Conservation (phyloP, 2,329 filamentous ascomycete genomes). For the Didymella keratinophila region DNA sequence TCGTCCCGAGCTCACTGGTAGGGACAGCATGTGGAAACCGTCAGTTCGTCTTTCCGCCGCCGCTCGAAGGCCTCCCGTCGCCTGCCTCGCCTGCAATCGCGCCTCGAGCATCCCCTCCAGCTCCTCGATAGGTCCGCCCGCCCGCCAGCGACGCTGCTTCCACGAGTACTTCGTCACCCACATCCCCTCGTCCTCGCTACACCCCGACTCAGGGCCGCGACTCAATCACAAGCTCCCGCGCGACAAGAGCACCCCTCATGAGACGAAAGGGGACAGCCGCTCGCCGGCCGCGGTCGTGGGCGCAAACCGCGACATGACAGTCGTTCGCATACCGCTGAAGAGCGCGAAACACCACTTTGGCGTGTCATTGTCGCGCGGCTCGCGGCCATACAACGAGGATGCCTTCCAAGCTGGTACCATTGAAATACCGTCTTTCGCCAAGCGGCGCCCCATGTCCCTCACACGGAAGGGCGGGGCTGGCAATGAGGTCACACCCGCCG, state of each 20-base stretch:
- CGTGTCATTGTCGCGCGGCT: conserved; percentile 78
- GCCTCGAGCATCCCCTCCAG: conserved; percentile 8
- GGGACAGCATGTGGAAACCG: conserved; percentile 51
- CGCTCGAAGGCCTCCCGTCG: conserved; percentile 33
- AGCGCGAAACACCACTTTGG: conserved; percentile 98
- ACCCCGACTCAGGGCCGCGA: conserved; percentile 78
- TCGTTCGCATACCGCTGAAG: conserved; percentile 91
- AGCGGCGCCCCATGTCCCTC: conserved; percentile 73
- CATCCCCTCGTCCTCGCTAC: conserved; percentile 88
- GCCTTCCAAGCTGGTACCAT: conserved; percentile 93
- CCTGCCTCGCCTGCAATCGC: conserved; percentile 25
- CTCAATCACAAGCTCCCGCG: conserved; percentile 87
- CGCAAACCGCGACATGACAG: conserved; percentile 75
- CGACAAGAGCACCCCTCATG: conserved; percentile 81
- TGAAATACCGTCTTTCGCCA: conserved; percentile 90
- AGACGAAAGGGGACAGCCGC: conserved; percentile 51
- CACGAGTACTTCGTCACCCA: conserved; percentile 98
- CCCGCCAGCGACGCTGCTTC: conserved; percentile 61
- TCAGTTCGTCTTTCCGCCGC: conserved; percentile 39
- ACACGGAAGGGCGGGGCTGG: conserved; percentile 49
- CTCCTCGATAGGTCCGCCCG: conserved; percentile 23
- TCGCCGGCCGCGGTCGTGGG: conserved; percentile 50
- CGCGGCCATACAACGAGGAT: conserved; percentile 90
- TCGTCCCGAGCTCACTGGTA: conserved; percentile 30
- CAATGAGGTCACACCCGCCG: conserved; percentile 72